Conservation (phyloP, 1,284 basidiomycete genomes). For the Cryptococcus sp. region DNA sequence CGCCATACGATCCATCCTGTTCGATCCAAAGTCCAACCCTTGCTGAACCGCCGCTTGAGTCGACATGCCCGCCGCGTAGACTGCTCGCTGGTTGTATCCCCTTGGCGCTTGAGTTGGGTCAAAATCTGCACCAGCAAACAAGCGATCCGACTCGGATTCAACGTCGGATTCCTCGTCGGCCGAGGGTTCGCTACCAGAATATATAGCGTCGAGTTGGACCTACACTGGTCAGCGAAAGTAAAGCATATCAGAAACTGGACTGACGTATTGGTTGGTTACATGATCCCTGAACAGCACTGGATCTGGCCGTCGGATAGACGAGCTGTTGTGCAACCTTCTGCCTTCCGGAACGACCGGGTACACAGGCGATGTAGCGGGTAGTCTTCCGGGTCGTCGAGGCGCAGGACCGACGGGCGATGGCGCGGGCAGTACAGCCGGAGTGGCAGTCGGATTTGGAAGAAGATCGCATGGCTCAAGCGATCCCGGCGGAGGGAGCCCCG, state of each 20-base stretch:
- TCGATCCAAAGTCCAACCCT: conserved; percentile 32
- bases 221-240: background rate
- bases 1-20: conserved; percentile 14
- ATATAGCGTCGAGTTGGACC: conserved; percentile 27
- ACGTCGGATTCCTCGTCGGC: conserved; percentile 39
- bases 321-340: too few relatives aligned
- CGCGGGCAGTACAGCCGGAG: background rate
- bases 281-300: too few relatives aligned
- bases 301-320: too few relatives aligned
- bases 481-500: too few relatives aligned
- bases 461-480: too few relatives aligned
- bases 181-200: conserved; percentile 31
- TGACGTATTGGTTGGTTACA: too few relatives aligned
- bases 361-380: too few relatives aligned
- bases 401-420: background rate
- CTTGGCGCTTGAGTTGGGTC: conserved; percentile 48
- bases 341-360: too few relatives aligned
- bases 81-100: conserved; percentile 46
- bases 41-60: conserved; percentile 30
- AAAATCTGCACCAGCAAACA: conserved; percentile 47
- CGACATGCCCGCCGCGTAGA: conserved; percentile 40
- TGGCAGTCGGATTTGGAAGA: too few relatives aligned
- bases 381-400: too few relatives aligned
- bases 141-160: conserved; percentile 38
- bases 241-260: too few relatives aligned